A percentile compares a stretch with the other conserved stretches of the same genome.
Conservation (phyloP, 108 stramenopile species). For the Pseudonitzschia delicatissima region DNA sequence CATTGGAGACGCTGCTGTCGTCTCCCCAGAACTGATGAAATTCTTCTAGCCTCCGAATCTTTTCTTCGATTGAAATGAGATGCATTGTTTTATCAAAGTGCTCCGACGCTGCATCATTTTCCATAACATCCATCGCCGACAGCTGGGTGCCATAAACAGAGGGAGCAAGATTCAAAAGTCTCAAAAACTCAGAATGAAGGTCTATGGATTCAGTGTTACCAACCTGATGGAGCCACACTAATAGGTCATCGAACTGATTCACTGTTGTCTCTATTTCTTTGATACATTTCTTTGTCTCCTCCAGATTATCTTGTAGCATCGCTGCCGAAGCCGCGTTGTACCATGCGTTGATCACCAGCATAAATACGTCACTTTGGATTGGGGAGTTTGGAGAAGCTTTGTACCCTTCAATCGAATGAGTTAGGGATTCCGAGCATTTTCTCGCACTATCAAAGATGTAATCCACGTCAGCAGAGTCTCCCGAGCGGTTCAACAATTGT, state of each 20-base stretch:
- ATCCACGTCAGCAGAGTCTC: not conserved
- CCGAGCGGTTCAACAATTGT: not conserved
- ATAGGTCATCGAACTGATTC: constrained; percentile 20
- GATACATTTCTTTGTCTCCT: not conserved
- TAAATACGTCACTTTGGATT: constrained; percentile 13
- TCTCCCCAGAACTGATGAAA: constrained; percentile 3
- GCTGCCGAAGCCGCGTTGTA: constrained; percentile 1
- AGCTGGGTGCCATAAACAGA: constrained; percentile 16
- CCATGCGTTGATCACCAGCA: constrained; percentile 15
- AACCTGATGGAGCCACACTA: constrained; percentile 13
- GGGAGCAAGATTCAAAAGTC: constrained; percentile 14
- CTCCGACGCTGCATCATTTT: not conserved
- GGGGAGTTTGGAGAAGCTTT: not conserved
- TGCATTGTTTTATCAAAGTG: not conserved
- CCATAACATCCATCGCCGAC: constrained; percentile 7
- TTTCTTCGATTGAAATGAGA: constrained; percentile 10
- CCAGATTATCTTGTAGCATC: not conserved
- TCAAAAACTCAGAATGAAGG: not conserved
- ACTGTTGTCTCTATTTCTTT: constrained; percentile 15
- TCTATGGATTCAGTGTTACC: too few relatives aligned
- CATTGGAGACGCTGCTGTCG: not conserved
- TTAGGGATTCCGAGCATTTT: not conserved
- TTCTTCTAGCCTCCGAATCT: constrained; percentile 15
- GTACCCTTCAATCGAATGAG: not conserved
- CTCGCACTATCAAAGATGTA: not conserved